These are phyloP conservation scores for Ophiostoma tasmaniense DNA, from an alignment of 2,329 filamentous ascomycete species.

Conservation along the genomic window DNA sequence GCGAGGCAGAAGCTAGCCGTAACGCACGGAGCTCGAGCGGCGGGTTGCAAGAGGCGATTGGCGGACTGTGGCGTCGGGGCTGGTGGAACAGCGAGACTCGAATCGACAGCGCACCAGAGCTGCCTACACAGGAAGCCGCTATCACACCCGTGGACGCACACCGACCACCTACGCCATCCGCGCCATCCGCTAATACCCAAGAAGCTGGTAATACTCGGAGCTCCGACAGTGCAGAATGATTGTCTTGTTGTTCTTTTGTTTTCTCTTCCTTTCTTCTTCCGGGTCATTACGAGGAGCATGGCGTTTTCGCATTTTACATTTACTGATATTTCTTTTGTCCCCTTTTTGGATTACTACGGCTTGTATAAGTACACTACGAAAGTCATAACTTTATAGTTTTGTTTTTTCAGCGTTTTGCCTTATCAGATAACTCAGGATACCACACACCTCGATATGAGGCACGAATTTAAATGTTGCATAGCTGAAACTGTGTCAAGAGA, in stretches of 20 bases:
- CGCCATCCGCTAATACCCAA: not conserved
- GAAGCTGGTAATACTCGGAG: not conserved
- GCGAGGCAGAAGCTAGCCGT: not conserved
- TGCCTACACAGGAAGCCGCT: not conserved
- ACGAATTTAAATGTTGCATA: slow-evolving; percentile 9
- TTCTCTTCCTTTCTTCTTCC: not conserved
- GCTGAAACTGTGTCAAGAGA: not conserved
- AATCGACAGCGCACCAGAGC: slow-evolving; percentile 11
- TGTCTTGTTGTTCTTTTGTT: not conserved
- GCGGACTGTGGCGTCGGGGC: slow-evolving; percentile 44
- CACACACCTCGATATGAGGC: slow-evolving; percentile 7
- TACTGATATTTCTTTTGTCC: slow-evolving; percentile 1
- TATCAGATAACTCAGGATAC: slow-evolving; percentile 10
- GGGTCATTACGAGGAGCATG: not conserved
- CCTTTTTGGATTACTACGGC: not conserved
- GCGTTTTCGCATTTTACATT: not conserved
- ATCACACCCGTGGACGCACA: not conserved
- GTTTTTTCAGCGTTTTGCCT: slow-evolving; percentile 4
- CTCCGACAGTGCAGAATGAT: not conserved
- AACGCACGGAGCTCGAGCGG: slow-evolving; percentile 24
- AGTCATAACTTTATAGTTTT: not conserved
- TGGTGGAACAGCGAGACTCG: slow-evolving; percentile 39
- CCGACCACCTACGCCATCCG: not conserved
- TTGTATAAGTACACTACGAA: not conserved
- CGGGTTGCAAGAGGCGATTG: slow-evolving; percentile 40